A percentile compares a stretch with the other conserved stretches of the same genome.
Conservation (phyloP, 2,329 filamentous ascomycete species). For the Beauveria sp. region DNA sequence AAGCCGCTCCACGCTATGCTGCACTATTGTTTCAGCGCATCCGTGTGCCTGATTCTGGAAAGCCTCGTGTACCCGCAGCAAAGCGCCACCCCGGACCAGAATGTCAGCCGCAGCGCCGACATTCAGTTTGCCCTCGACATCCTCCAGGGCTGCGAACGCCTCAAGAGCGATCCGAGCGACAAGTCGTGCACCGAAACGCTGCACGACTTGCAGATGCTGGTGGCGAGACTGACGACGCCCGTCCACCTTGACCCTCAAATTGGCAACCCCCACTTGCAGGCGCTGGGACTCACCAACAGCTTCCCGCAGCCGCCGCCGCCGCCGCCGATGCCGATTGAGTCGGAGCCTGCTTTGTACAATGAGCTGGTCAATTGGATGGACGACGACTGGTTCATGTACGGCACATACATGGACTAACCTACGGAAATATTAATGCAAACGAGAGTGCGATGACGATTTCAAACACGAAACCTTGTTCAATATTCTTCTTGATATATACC, state of each 20-base stretch:
- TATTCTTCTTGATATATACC: background rate
- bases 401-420: conserved; percentile 17
- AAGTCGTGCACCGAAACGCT: conserved; percentile 31
- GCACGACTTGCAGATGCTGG: conserved; percentile 29
- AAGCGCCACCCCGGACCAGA: conserved; percentile 12
- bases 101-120: conserved; percentile 22
- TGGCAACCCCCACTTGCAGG: conserved; percentile 15
- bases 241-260: conserved; percentile 16
- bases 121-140: conserved; percentile 33
- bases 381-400: conserved; percentile 27
- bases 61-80: conserved; percentile 32
- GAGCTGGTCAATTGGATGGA: conserved; percentile 32
- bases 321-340: conserved; percentile 22
- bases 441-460: background rate
- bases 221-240: conserved; percentile 25
- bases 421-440: background rate
- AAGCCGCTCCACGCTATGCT: conserved; percentile 38
- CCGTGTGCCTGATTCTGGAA: conserved; percentile 39
- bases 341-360: conserved; percentile 26
- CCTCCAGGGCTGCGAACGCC: conserved; percentile 31
- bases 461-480: background rate
- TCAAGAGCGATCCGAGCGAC: conserved; percentile 30
- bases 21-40: conserved; percentile 44
- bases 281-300: conserved; percentile 7
- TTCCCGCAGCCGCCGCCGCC: conserved; percentile 14